phyloP scores from a whole-genome alignment of 2,329 filamentous ascomycete genomes.

The Monilinia fructigena region DNA sequence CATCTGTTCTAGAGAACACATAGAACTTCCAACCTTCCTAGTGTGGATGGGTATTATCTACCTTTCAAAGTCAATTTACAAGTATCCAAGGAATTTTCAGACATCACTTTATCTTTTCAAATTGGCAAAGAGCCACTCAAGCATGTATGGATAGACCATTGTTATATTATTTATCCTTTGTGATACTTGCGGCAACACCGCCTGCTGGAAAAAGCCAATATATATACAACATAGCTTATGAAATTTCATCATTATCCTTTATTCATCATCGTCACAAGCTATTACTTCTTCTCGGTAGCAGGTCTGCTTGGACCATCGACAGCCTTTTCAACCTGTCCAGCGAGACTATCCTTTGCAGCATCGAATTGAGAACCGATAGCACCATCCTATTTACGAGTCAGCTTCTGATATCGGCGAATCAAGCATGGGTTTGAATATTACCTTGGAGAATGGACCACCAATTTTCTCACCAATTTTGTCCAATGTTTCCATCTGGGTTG shows the following conservation, averaged over 20 bases:
- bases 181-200: background rate
- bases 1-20: no score
- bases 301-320: conserved; percentile 17
- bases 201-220: background rate
- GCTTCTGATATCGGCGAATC: background rate
- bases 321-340: conserved; percentile 15
- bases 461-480: conserved; percentile 12
- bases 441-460: conserved; percentile 17
- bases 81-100: background rate
- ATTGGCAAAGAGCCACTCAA: background rate
- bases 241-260: background rate
- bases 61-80: no score
- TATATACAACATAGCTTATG: background rate
- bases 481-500: conserved; percentile 9
- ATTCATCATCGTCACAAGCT: background rate
- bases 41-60: no score
- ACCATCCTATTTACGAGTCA: background rate
- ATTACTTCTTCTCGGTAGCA: conserved; percentile 15
- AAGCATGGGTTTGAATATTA: background rate
- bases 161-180: background rate
- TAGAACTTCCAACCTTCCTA: no score
- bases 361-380: conserved; percentile 12
- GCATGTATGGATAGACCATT: background rate
- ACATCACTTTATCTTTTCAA: background rate
- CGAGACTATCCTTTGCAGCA: conserved; percentile 12